These are phyloP conservation scores for Skeletonema potamos DNA, from an alignment of 108 stramenopile genomes.

Conservation along the genomic window DNA sequence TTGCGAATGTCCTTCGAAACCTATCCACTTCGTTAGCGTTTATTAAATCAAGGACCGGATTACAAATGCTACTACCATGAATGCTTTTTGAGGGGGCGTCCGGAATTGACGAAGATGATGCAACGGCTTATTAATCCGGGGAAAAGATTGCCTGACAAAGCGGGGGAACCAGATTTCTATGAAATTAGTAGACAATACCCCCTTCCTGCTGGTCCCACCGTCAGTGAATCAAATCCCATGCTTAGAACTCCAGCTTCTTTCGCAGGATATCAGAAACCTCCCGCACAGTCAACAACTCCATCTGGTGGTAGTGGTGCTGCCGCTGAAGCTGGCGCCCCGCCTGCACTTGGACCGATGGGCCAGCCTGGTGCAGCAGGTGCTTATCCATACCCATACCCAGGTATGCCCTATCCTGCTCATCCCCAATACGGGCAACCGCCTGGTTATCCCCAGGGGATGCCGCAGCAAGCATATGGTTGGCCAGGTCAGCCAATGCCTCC, in stretches of 20 bases:
- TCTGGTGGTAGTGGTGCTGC: background rate
- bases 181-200: conserved; percentile 18
- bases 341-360: background rate
- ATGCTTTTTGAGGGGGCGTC: conserved; percentile 40
- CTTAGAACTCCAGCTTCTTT: background rate
- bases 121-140: conserved; percentile 27
- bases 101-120: conserved; percentile 37
- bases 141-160: conserved; percentile 19
- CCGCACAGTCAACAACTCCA: background rate
- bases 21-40: conserved; percentile 1
- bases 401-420: background rate
- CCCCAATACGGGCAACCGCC: background rate
- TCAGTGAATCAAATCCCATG: background rate
- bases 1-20: background rate
- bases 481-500: background rate
- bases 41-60: conserved; percentile 30
- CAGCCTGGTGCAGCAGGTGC: background rate
- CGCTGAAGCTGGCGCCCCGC: background rate
- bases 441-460: background rate
- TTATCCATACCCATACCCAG: background rate
- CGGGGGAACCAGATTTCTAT: conserved; percentile 17
- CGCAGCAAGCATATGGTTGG: background rate
- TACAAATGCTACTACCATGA: conserved; percentile 47
- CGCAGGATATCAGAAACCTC: background rate
- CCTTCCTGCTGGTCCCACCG: background rate